Conservation (phyloP, 1,284 basidiomycete species). For the Anthracocystis setariae region DNA sequence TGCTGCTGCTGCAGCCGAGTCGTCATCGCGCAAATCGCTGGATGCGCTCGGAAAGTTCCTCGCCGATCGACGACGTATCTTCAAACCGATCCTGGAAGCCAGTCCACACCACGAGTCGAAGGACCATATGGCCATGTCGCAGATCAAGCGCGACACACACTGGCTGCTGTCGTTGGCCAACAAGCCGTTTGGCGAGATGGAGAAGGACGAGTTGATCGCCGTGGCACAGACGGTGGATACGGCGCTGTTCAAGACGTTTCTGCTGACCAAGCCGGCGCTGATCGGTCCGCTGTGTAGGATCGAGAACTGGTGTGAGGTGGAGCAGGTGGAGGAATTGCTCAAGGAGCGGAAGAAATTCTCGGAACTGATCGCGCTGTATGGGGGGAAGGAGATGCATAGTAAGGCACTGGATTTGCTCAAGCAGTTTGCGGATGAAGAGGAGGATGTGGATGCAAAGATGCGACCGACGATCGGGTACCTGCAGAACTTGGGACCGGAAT, state of each 20-base stretch:
- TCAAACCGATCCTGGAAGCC: slow-evolving; percentile 58
- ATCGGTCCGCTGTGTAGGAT: slow-evolving; percentile 88
- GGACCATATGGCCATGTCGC: slow-evolving; percentile 51
- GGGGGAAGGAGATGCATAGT: slow-evolving; percentile 92
- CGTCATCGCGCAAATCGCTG: slow-evolving; percentile 43
- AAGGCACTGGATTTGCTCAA: slow-evolving; percentile 86
- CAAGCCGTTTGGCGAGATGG: slow-evolving; percentile 49
- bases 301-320: slow-evolving; percentile 96
- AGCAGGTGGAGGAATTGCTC: slow-evolving; percentile 89
- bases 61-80: slow-evolving; percentile 64
- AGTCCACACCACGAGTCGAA: slow-evolving; percentile 38
- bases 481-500: slow-evolving; percentile 77
- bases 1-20: slow-evolving; percentile 6
- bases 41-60: slow-evolving; percentile 65
- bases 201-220: slow-evolving; percentile 54
- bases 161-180: slow-evolving; percentile 54
- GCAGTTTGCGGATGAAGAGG: slow-evolving; percentile 74
- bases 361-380: slow-evolving; percentile 90
- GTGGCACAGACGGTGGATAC: slow-evolving; percentile 95
- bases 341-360: slow-evolving; percentile 85
- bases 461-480: slow-evolving; percentile 87
- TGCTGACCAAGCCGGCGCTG: slow-evolving; percentile 82
- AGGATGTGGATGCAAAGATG: slow-evolving; percentile 82
- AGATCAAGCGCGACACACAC: slow-evolving; percentile 51
- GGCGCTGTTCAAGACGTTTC: slow-evolving; percentile 90